phyloP scores from a whole-genome alignment of 352 stramenopile genomes.

The Phytophthora kernoviae region DNA sequence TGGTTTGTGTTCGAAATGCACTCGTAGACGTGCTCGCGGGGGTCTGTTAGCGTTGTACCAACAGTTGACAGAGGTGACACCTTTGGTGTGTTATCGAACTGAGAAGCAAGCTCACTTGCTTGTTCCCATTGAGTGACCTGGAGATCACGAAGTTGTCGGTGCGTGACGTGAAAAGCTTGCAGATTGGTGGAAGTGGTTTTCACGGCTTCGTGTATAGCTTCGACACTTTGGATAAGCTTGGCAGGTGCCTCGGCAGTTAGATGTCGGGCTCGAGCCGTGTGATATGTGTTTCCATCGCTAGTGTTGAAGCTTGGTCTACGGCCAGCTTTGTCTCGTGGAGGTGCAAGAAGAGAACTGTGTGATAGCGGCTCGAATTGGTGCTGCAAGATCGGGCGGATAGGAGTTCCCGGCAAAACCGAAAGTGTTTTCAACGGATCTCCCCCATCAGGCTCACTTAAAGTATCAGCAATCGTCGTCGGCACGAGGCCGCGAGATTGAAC shows the following conservation, averaged over 20 bases:
- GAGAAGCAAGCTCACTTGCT: constrained; percentile 48
- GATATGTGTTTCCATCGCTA: constrained; percentile 43
- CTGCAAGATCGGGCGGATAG: constrained; percentile 42
- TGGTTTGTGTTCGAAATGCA: constrained; percentile 64
- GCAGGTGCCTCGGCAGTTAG: constrained; percentile 35
- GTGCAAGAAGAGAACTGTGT: constrained; percentile 39
- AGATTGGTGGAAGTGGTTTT: constrained; percentile 32
- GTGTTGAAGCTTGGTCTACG: constrained; percentile 16
- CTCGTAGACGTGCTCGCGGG: constrained; percentile 58
- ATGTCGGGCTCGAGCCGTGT: constrained; percentile 42
- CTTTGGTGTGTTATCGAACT: constrained; percentile 27
- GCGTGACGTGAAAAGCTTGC: constrained; percentile 37
- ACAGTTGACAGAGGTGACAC: background rate
- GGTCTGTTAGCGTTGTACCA: constrained; percentile 22
- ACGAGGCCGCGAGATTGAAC: constrained; percentile 38
- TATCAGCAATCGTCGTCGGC: constrained; percentile 5
- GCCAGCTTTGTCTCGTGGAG: constrained; percentile 22
- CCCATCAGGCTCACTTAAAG: constrained; percentile 9
- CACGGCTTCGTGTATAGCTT: constrained; percentile 38
- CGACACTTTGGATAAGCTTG: constrained; percentile 41
- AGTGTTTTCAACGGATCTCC: constrained; percentile 3
- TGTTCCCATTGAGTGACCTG: constrained; percentile 57
- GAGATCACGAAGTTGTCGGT: constrained; percentile 40
- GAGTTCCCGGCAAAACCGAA: background rate
- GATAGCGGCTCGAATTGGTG: constrained; percentile 49